Conservation (phyloP, 768 basidiomycete genomes). For the Brasilioporus rufonigricans region DNA sequence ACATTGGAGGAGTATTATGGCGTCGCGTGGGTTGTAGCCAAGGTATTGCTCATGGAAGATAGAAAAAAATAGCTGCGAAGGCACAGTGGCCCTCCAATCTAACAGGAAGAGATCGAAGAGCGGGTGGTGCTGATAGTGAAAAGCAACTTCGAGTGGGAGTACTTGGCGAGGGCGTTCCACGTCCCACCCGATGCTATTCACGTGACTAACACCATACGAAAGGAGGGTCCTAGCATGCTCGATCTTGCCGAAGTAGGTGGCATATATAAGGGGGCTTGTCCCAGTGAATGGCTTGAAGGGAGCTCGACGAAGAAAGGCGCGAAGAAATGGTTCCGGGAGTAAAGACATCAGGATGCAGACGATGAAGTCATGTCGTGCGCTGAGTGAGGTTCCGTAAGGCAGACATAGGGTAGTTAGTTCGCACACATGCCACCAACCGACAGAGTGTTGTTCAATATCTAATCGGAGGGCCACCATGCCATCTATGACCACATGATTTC, state of each 20-base stretch:
- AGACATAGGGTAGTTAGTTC: background rate
- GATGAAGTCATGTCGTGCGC: background rate
- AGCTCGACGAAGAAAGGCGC: background rate
- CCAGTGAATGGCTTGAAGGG: background rate
- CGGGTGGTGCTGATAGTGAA: background rate
- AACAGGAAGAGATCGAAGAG: background rate
- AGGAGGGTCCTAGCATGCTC: conserved; percentile 3
- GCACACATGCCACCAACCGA: background rate
- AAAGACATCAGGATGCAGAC: background rate
- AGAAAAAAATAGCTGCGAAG: background rate
- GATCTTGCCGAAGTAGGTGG: background rate
- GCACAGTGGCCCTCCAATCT: background rate
- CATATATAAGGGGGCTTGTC: conserved; percentile 13
- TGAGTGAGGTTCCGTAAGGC: background rate
- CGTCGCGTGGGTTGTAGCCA: background rate
- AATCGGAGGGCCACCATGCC: background rate
- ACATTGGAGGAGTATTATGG: background rate
- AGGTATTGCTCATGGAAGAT: background rate
- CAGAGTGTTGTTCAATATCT: background rate
- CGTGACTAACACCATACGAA: background rate
- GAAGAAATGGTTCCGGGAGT: background rate
- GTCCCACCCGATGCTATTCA: background rate
- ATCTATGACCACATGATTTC: background rate
- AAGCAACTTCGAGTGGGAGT: background rate
- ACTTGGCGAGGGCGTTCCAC: background rate